A percentile compares a stretch with the other conserved stretches of the same genome.
These are phyloP conservation scores for Tylopilus cervinicoccineus DNA, from an alignment of 768 basidiomycete species.

Conservation along the genomic window DNA sequence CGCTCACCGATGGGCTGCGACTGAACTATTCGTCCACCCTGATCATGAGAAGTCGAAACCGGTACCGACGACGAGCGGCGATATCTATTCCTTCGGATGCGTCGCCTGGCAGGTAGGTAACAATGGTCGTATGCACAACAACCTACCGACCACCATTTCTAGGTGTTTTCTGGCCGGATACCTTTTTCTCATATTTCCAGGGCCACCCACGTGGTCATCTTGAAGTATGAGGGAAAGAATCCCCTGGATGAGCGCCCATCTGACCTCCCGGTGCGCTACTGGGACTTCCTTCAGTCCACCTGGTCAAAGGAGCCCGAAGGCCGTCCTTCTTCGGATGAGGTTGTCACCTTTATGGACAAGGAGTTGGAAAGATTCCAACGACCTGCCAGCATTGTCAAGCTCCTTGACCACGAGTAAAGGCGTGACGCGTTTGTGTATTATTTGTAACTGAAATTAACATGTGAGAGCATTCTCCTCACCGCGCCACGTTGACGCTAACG, in stretches of 20 bases:
- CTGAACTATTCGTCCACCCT: conserved; percentile 11
- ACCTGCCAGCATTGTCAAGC: too few species aligned
- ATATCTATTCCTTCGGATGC: conserved; percentile 14
- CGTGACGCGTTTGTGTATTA: too few species aligned
- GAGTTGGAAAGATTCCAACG: neutral
- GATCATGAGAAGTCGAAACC: conserved; percentile 1
- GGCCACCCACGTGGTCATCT: conserved; percentile 11
- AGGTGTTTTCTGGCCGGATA: conserved; percentile 12
- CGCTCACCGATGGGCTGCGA: conserved; percentile 9
- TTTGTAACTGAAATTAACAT: too few species aligned
- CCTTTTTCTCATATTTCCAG: conserved; percentile 7
- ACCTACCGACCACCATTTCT: neutral
- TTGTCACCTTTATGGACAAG: conserved; percentile 1
- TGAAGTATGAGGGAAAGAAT: conserved; percentile 13
- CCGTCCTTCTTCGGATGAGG: conserved; percentile 10
- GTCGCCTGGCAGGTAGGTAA: conserved; percentile 9
- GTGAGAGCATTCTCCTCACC: too few species aligned
- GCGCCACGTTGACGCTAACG: too few species aligned
- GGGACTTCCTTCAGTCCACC: conserved; percentile 10
- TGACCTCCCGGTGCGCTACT: neutral
- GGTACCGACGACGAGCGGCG: conserved; percentile 4
- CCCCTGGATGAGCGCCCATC: conserved; percentile 13
- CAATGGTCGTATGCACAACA: too few species aligned
- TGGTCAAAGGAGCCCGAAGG: conserved; percentile 7
- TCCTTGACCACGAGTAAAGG: too few species aligned